Percentiles rank a stretch among this genome's conserved stretches.
These are phyloP conservation scores for Cryptococcus neoformans DNA, from an alignment of 1,284 basidiomycete species.

Conservation along the genomic window DNA sequence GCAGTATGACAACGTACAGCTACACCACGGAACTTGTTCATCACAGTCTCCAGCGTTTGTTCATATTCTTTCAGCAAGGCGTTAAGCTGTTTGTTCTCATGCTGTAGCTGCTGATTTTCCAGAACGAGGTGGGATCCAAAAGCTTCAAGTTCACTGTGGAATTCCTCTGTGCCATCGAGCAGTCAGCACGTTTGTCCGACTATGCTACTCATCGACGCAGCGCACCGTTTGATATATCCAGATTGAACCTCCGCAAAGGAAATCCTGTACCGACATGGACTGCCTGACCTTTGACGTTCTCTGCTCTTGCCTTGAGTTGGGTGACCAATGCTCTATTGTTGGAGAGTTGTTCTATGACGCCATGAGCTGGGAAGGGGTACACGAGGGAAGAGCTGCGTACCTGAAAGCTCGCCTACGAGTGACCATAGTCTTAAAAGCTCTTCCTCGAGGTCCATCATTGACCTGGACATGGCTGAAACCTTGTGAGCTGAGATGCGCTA, in stretches of 20 bases:
- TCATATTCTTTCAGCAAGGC: conserved; percentile 91
- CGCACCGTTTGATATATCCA: conserved; percentile 84
- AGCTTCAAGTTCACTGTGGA: conserved; percentile 89
- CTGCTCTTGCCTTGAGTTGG: conserved; percentile 69
- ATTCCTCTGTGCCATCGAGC: conserved; percentile 62
- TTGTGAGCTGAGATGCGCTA: too few relatives aligned
- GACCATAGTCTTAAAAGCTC: conserved; percentile 73
- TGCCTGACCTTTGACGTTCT: conserved; percentile 81
- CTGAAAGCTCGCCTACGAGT: conserved; percentile 68
- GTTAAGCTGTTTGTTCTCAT: conserved; percentile 93
- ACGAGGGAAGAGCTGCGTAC: conserved; percentile 16
- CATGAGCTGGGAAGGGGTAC: background rate
- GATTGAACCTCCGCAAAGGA: conserved; percentile 81
- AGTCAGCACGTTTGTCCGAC: background rate
- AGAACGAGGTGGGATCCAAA: conserved; percentile 85
- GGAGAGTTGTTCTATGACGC: conserved; percentile 66
- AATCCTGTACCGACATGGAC: conserved; percentile 73
- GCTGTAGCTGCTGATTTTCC: conserved; percentile 86
- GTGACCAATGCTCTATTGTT: conserved; percentile 76
- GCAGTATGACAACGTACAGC: conserved; percentile 61
- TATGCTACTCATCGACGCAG: background rate
- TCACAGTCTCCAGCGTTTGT: conserved; percentile 89
- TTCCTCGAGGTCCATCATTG: conserved; percentile 53
- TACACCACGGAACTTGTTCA: conserved; percentile 92
- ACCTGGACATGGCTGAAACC: conserved; percentile 16